Conservation (phyloP, 2,329 filamentous ascomycete genomes). For the Lecanicillium sp. region DNA sequence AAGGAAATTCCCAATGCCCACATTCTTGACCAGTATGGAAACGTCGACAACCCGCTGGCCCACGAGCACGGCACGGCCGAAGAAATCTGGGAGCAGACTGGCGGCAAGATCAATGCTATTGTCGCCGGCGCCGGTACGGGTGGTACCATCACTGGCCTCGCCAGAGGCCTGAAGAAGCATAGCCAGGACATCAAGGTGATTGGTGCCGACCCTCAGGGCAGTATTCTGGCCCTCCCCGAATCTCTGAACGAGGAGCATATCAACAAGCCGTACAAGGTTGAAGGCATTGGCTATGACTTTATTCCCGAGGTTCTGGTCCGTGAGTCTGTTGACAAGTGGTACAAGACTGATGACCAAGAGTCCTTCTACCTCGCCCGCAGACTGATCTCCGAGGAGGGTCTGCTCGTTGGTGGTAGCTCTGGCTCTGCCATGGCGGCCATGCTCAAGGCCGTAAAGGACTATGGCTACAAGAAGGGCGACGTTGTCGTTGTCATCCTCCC, state of each 20-base stretch:
- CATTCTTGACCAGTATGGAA: slow-evolving; percentile 94
- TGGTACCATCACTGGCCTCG: slow-evolving; percentile 87
- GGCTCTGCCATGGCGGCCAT: slow-evolving; percentile 84
- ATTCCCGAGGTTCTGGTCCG: slow-evolving; percentile 88
- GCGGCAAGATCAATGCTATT: slow-evolving; percentile 71
- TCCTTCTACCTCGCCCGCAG: slow-evolving; percentile 86
- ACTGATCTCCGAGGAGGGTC: slow-evolving; percentile 86
- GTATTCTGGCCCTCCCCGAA: slow-evolving; percentile 78
- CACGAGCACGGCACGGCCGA: slow-evolving; percentile 93
- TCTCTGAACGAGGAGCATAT: slow-evolving; percentile 68
- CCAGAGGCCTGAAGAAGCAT: slow-evolving; percentile 79
- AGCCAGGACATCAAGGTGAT: slow-evolving; percentile 79
- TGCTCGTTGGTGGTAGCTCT: slow-evolving; percentile 87
- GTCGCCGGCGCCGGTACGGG: slow-evolving; percentile 92
- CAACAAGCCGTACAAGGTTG: slow-evolving; percentile 91
- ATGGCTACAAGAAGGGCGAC: slow-evolving; percentile 72
- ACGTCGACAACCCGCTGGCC: slow-evolving; percentile 82
- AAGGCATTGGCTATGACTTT: slow-evolving; percentile 98
- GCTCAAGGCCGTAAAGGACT: slow-evolving; percentile 67
- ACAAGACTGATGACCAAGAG: slow-evolving; percentile 92
- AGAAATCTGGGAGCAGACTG: slow-evolving; percentile 91
- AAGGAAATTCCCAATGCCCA: slow-evolving; percentile 96
- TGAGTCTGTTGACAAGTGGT: slow-evolving; percentile 80
- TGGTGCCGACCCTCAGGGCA: slow-evolving; percentile 86
- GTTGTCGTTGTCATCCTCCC: slow-evolving; percentile 86